phyloP scores from a whole-genome alignment of 2,329 filamentous ascomycete genomes.

The Ophiosphaerella narmari region DNA sequence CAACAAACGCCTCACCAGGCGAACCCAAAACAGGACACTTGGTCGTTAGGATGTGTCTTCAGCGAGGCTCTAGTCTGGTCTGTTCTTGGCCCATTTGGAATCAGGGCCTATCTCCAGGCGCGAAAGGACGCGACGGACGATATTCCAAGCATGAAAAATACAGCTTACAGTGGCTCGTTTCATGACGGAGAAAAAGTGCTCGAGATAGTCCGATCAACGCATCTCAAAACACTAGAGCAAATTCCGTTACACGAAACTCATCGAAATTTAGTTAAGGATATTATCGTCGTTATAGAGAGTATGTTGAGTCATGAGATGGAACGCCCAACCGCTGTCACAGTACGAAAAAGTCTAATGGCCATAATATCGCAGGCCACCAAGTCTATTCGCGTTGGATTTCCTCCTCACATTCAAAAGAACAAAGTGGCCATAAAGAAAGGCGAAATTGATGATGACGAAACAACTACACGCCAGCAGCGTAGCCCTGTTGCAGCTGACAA shows the following conservation, averaged over 20 bases:
- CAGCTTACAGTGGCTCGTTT: slow-evolving; percentile 20
- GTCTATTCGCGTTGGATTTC: no score
- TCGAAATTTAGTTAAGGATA: neutral
- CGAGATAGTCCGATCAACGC: slow-evolving; percentile 4
- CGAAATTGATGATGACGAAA: no score
- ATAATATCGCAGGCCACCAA: no score
- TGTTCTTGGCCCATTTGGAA: slow-evolving; percentile 12
- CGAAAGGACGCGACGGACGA: slow-evolving; percentile 5
- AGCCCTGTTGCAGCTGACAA: no score
- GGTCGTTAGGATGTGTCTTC: slow-evolving; percentile 41
- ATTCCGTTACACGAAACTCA: no score
- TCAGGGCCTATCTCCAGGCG: slow-evolving; percentile 12
- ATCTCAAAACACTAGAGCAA: neutral
- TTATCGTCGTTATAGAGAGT: slow-evolving; percentile 4
- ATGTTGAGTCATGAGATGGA: slow-evolving; percentile 1
- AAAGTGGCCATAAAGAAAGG: no score
- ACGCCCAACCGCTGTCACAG: no score
- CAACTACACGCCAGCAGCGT: no score
- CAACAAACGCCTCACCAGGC: slow-evolving; percentile 13
- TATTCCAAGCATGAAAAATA: neutral
- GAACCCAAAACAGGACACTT: slow-evolving; percentile 44
- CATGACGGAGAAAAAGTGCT: slow-evolving; percentile 20
- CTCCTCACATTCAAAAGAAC: no score
- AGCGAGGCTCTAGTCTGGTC: slow-evolving; percentile 29
- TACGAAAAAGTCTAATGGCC: no score